These are phyloP conservation scores for Davidsoniella neocaledoniae DNA, from an alignment of 2,329 filamentous ascomycete genomes.

Conservation along the genomic window DNA sequence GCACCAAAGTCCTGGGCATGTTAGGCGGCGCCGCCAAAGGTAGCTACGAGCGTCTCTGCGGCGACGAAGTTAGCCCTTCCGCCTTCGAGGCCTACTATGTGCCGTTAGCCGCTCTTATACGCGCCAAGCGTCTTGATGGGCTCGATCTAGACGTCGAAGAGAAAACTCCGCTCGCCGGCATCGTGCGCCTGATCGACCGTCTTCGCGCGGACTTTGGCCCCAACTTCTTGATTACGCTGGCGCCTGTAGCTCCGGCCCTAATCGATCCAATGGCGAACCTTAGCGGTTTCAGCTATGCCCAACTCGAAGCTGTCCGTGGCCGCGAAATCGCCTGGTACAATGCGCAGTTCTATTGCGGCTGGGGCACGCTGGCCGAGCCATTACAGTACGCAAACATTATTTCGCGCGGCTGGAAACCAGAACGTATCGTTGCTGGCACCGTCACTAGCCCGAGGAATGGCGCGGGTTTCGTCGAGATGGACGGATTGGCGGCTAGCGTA, in stretches of 20 bases:
- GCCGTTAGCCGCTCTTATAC: slow-evolving; percentile 50
- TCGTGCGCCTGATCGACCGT: slow-evolving; percentile 50
- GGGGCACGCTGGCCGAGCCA: slow-evolving; percentile 41
- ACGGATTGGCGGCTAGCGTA: slow-evolving; percentile 30
- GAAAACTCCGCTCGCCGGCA: slow-evolving; percentile 46
- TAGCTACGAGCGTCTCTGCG: slow-evolving; percentile 39
- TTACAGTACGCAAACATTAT: slow-evolving; percentile 34
- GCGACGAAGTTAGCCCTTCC: slow-evolving; percentile 26
- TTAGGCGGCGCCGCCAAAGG: slow-evolving; percentile 71
- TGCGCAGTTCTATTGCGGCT: slow-evolving; percentile 84
- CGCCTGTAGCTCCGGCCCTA: slow-evolving; percentile 62
- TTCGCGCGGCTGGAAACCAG: slow-evolving; percentile 50
- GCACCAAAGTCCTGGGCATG: slow-evolving; percentile 73
- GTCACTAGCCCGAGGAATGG: slow-evolving; percentile 67
- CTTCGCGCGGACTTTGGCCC: slow-evolving; percentile 52
- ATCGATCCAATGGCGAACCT: slow-evolving; percentile 41
- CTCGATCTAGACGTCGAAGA: slow-evolving; percentile 73
- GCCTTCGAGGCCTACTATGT: slow-evolving; percentile 58
- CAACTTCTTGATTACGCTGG: slow-evolving; percentile 60
- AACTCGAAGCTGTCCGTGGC: slow-evolving; percentile 52
- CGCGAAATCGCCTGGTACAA: slow-evolving; percentile 70
- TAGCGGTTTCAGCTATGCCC: slow-evolving; percentile 66
- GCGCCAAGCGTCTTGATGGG: slow-evolving; percentile 45
- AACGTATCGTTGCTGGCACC: slow-evolving; percentile 63
- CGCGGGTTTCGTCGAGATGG: slow-evolving; percentile 30